A percentile compares a stretch with the other conserved stretches of the same genome.
phyloP scores from a whole-genome alignment of 2,329 filamentous ascomycete species.

The Paecilomyces variotii region DNA sequence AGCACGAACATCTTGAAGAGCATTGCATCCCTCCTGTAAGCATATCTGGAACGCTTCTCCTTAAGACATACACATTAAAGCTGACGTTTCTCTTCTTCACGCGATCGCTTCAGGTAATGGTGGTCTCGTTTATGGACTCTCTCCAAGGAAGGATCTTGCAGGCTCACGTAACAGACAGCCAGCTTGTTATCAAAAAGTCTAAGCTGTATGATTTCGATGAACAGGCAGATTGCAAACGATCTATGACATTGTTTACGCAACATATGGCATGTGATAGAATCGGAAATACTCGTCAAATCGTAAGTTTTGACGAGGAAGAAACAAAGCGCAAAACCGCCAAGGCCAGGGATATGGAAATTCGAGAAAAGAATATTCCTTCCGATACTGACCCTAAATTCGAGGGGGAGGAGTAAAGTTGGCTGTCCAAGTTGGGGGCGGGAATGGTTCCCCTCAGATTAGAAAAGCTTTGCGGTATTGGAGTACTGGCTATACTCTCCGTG shows the following conservation, averaged over 20 bases:
- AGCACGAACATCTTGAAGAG: neutral
- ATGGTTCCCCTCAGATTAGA: no score
- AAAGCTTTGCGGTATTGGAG: no score
- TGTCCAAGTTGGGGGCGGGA: no score
- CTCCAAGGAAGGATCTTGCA: slow-evolving; percentile 1
- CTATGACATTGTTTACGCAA: neutral
- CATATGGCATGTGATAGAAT: neutral
- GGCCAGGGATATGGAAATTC: no score
- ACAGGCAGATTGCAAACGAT: neutral
- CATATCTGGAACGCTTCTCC: neutral
- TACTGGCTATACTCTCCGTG: no score
- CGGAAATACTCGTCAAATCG: neutral
- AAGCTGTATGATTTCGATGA: neutral
- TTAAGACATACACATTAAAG: neutral
- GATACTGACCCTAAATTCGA: no score
- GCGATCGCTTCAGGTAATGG: neutral
- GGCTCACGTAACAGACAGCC: neutral
- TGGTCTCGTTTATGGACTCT: neutral
- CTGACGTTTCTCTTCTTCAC: neutral
- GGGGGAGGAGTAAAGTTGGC: no score
- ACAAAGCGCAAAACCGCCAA: no score
- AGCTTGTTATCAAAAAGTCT: neutral
- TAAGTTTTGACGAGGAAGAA: no score
- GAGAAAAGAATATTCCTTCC: no score
- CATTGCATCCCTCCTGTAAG: neutral